Base-by-base conservation (phyloP, 257 asterid species). In the Scutellaria galericulata region DNA sequence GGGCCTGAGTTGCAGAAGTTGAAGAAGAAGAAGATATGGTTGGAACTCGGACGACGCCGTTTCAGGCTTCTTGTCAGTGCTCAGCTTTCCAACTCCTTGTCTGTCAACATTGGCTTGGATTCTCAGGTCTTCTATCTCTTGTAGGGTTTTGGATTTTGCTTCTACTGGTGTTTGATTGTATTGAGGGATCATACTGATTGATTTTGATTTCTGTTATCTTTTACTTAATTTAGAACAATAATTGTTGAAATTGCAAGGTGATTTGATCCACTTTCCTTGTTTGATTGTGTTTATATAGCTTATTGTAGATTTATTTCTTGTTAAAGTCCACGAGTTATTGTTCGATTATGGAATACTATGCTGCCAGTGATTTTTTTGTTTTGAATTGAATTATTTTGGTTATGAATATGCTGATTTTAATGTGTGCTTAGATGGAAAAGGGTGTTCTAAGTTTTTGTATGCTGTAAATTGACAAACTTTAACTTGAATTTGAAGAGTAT, bases 21-120 rank as follows among this genome's bases (percentile, higher is more conserved):
- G 79, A 81, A 76, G 82, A 77, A 76, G 82, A 77, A 68, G 83
- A 41, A 70, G 81, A 72, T 78, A 18, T 70, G 59, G 71, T 42
- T n/a, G 63, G 85, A 67, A 57, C 72, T 51, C 7, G 80, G 72
- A 76, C 87, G 87, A 3, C 90, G 83, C 51, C 85, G 87, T 79
- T 73, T 78, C 66, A 76, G 73, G 75, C 81, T 85, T 42, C 78
- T 84, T 18, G 86, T 83, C 71, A 15, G 68, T 75, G 87, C 96
- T 76, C 80, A 87, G 84, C 86, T 90, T 61, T 84, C 97, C 71
- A 77, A 80, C 80, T 84, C 92, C 7, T 81, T 88, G 79, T 85
- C 93, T 54, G 82, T 77, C 35, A 82, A 85, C 77, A 82, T 84
- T 60, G 97, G 96, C 47, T 83, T 91, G 74, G 97, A 91, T 82